Evolutionary conservation across 805 yeast genomes (phyloP), one percentile per base, ranked within the genome.

Genomic region (Schizosaccharomyces japonicus): DNA sequence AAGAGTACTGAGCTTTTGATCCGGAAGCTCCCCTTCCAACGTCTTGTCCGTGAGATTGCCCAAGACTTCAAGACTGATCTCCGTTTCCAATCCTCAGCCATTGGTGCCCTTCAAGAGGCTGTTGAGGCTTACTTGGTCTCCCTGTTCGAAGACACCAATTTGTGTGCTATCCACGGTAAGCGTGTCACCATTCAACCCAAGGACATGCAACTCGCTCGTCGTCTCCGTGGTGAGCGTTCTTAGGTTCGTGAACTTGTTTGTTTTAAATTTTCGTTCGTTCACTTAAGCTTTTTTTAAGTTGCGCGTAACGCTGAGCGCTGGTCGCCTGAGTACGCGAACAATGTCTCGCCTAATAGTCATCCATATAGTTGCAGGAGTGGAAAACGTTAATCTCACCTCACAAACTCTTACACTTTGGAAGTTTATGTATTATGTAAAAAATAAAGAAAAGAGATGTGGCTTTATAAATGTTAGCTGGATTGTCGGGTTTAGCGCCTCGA

Each of bases 151-250:
- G 96, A 90, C 67, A 90, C 96, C 56, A 87, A 85, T 73, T 75
- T 87, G 71, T 90, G 95, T 71, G 95, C 96, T 55, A 82, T 84
- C 57, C 98, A 87, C 69, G 98, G 96, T 61, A 87, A 90, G 78
- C 80, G 98, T 71, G 96, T 87, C 58, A 87, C 98, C 55, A 83
- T 87, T 62, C 94, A 83, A 75, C 87, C 84, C 82, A 85, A 85
- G 71, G 98, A 87, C 67, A 82, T 87, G 65, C 94, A 85, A 64
- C 74, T 87, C 63, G 98, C 96, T 57, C 80, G 95, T 72, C 80
- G 96, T 73, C 76, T 87, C 65, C 79, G 95, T 71, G 96, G 95
- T 68, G 93, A 42, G 15, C 46, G 46, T n/a, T 15, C 46, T 4
- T 42, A 42, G 26, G 21, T 17, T 3, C 33, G 19, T 7, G 15